Percentiles rank a stretch among this genome's conserved stretches.
Evolutionary conservation across 768 basidiomycete genomes (phyloP).

Genomic region (Boletus rufocinnamomeus): DNA sequence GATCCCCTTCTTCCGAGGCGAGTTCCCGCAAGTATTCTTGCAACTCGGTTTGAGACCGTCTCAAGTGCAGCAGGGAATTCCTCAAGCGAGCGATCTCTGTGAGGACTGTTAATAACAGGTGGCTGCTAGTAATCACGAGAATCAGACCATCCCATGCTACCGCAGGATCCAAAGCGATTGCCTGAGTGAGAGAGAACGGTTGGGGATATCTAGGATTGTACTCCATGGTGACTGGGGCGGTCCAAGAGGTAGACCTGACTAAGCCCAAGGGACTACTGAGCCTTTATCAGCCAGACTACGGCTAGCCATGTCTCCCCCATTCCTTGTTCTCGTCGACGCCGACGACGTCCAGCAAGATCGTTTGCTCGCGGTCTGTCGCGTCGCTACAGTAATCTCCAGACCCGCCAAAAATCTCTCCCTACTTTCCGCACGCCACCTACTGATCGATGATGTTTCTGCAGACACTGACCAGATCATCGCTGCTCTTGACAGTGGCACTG

Average conservation of each 20-base stretch:
- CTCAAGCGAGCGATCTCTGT: constrained; percentile 76
- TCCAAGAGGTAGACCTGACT: constrained; percentile 16
- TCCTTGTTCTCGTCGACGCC: constrained; percentile 61
- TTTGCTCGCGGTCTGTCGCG: constrained; percentile 61
- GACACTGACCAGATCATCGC: constrained; percentile 58
- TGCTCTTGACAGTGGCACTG: constrained; percentile 75
- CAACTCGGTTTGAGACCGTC: constrained; percentile 61
- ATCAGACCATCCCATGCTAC: constrained; percentile 69
- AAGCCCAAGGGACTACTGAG: constrained; percentile 12
- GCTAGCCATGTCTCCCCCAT: constrained; percentile 36
- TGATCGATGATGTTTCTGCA: constrained; percentile 52
- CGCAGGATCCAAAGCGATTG: constrained; percentile 60
- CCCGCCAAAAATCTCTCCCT: constrained; percentile 34
- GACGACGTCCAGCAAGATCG: constrained; percentile 46
- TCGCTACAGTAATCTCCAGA: constrained; percentile 73
- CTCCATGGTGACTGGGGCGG: constrained; percentile 47
- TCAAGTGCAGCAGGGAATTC: constrained; percentile 66
- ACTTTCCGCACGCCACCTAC: constrained; percentile 47
- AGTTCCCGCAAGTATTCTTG: constrained; percentile 45
- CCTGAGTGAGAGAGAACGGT: constrained; percentile 73
- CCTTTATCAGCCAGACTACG: neutral
- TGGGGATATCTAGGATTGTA: constrained; percentile 68
- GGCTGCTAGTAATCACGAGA: neutral
- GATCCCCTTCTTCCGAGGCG: constrained; percentile 44
- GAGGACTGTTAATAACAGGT: neutral